These are phyloP conservation scores for Leccinellum albellum DNA, from an alignment of 768 basidiomycete species.

Conservation along the genomic window DNA sequence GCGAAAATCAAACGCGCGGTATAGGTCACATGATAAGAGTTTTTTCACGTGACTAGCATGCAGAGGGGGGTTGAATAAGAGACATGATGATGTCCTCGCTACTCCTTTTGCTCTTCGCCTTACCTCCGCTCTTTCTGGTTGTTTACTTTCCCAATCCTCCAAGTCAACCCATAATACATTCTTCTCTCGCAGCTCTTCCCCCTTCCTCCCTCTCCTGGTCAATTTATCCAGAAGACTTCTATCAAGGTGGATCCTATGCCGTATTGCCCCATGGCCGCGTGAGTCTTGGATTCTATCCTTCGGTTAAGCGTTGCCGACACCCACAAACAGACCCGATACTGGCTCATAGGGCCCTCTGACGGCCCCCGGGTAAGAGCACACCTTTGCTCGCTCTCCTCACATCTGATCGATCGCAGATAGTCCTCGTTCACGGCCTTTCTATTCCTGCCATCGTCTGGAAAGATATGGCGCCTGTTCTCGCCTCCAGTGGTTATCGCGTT, in stretches of 20 bases:
- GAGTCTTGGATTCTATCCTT: conserved; percentile 17
- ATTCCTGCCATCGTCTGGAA: conserved; percentile 77
- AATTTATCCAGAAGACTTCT: conserved; percentile 72
- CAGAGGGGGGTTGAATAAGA: neutral
- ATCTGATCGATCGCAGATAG: conserved; percentile 43
- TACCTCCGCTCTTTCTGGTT: conserved; percentile 58
- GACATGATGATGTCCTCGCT: neutral
- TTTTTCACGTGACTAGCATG: conserved; percentile 29
- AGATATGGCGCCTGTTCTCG: conserved; percentile 65
- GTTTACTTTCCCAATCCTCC: conserved; percentile 67
- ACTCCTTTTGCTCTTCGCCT: conserved; percentile 44
- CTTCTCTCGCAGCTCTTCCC: conserved; percentile 61
- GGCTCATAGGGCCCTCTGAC: conserved; percentile 65
- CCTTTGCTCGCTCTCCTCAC: neutral
- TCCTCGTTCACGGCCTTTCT: conserved; percentile 75
- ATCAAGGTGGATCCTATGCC: conserved; percentile 57
- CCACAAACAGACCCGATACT: conserved; percentile 59
- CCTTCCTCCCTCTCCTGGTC: conserved; percentile 53
- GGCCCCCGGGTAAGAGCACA: conserved; percentile 55
- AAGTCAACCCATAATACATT: conserved; percentile 43
- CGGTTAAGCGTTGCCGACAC: neutral
- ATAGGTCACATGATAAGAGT: conserved; percentile 30
- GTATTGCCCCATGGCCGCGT: conserved; percentile 63
- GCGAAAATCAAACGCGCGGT: conserved; percentile 36
- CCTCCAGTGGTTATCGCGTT: conserved; percentile 63